Conservation (phyloP, 2,329 filamentous ascomycete genomes). For the Tolypocladium inflatum region DNA sequence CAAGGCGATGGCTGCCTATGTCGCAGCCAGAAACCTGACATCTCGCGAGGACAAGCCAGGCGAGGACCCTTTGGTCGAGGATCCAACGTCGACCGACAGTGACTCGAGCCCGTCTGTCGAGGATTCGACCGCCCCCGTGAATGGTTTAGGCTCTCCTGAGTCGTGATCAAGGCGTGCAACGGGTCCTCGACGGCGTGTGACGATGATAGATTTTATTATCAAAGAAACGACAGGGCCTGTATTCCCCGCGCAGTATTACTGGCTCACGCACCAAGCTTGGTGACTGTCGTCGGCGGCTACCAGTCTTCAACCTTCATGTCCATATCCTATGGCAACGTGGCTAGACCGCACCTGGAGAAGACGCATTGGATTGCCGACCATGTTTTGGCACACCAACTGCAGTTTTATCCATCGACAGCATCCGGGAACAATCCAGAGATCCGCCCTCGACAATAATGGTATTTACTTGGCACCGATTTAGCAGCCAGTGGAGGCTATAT, state of each 20-base stretch:
- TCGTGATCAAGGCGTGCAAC: background rate
- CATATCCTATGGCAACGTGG: too few species aligned
- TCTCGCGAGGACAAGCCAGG: background rate
- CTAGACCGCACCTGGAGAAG: background rate
- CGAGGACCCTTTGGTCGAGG: background rate
- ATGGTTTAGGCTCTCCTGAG: background rate
- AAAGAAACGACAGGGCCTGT: background rate
- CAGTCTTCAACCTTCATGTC: too few species aligned
- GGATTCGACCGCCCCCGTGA: background rate
- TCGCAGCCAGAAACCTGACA: conserved; percentile 26
- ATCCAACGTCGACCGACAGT: background rate
- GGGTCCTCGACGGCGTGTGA: background rate
- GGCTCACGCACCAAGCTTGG: background rate
- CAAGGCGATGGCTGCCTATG: conserved; percentile 64
- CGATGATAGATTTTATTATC: background rate
- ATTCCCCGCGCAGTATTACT: background rate
- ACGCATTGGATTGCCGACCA: background rate
- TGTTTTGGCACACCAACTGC: background rate
- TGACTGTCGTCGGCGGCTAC: too few species aligned
- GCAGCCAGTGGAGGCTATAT: background rate
- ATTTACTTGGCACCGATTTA: background rate
- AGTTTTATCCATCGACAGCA: background rate
- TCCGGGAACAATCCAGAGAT: background rate
- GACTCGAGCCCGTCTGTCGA: background rate
- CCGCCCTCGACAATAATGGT: background rate